Base-by-base conservation (phyloP, 2,329 filamentous ascomycete species). In the Dactylellina haptotyla region DNA sequence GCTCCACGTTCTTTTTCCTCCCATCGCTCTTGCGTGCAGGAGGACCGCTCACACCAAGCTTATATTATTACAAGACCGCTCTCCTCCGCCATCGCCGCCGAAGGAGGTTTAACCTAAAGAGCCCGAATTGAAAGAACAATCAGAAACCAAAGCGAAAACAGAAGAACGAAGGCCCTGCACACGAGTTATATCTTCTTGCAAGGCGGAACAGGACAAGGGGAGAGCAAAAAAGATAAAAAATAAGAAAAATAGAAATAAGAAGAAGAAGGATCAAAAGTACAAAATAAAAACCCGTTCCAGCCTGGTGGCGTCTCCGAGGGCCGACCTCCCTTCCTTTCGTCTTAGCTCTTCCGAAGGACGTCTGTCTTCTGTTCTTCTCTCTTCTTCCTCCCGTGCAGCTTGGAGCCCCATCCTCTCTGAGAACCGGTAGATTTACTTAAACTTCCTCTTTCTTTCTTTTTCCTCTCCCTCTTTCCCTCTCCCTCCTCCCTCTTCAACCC, bases 21-120 rank as follows among this genome's bases (percentile, higher is more conserved):
- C 39, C 45, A 25, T 25, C 20, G 30, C 45, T 4, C 4, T n/a
- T n/a, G 39, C 39, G 8, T 43, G 39, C n/a, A 16, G 23, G 45
- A 48, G 30, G n/a, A 34, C 30, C 30, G 6, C 30, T 5, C 6
- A 34, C 18, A 48, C 45, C 26, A 26, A 48, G 45, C 45, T 48
- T 32, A 30, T 23, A 32, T 14, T 26, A 16, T 32, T 25, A 51
- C 26, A 51, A 51, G 14, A 32, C 51, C 61, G 41, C 45, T 34
- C 50, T 57, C 62, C 62, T 66, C 62, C 62, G 62, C 50, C 50
- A 65, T 65, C 61, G 61, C 39, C 39, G 39, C 61, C 50, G 61
- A 48, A 46, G 37, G 32, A 41, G 54, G 20, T 23, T 34, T 34
- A 41, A 57, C 39, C 32, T 23, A 8, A n/a, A n/a, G n/a, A n/a